Conservation (phyloP, 768 basidiomycete species). For the Pulveroboletus frians region DNA sequence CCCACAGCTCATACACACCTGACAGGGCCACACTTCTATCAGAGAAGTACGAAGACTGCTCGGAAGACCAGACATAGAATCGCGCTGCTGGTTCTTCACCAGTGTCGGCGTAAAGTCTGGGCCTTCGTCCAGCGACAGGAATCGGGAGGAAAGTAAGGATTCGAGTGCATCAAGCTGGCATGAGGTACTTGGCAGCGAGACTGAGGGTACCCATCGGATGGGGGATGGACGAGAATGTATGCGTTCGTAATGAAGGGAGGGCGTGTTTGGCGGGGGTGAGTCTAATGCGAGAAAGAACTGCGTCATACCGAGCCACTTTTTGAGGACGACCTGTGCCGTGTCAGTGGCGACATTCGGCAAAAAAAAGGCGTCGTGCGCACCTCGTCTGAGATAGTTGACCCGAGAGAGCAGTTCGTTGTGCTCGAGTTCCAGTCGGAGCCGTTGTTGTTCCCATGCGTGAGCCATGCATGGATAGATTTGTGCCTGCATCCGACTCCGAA, state of each 20-base stretch:
- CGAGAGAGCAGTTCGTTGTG: slow-evolving; percentile 63
- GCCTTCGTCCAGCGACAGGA: slow-evolving; percentile 64
- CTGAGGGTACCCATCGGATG: slow-evolving; percentile 64
- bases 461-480: slow-evolving; percentile 60
- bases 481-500: slow-evolving; percentile 65
- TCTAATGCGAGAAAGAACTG: too few species aligned
- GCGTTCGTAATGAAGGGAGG: slow-evolving; percentile 47
- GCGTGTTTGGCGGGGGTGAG: slow-evolving; percentile 33
- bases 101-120: slow-evolving; percentile 69
- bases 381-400: slow-evolving; percentile 74
- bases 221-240: slow-evolving; percentile 61
- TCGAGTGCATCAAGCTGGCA: slow-evolving; percentile 77
- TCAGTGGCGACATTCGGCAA: neutral
- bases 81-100: slow-evolving; percentile 56
- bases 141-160: slow-evolving; percentile 66
- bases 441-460: slow-evolving; percentile 64
- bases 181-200: slow-evolving; percentile 60
- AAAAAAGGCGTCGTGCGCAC: slow-evolving; percentile 38
- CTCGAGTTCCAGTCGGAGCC: slow-evolving; percentile 62
- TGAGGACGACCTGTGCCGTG: slow-evolving; percentile 53
- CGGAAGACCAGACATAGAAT: slow-evolving; percentile 45
- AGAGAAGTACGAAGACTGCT: slow-evolving; percentile 40
- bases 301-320: too few species aligned
- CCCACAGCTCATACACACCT: too few species aligned
- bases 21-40: too few species aligned